Base-by-base conservation (phyloP, 352 stramenopile species). In the Globisporangium viniferum region DNA sequence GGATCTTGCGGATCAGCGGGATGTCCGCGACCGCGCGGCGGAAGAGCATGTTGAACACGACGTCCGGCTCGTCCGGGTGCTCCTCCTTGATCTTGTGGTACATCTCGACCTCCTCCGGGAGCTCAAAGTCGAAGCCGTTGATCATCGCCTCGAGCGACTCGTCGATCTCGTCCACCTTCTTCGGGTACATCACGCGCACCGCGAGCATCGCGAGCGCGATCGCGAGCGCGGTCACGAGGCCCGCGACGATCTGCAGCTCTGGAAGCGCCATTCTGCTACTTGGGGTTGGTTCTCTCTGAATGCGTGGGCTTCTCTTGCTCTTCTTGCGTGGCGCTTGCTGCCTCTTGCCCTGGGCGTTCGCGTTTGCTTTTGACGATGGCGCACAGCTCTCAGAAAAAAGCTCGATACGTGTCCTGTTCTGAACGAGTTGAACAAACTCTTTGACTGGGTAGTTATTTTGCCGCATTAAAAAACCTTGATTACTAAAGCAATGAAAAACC, bases 71-170 rank as follows among this genome's bases (percentile, higher is more conserved):
- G 20, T 82, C 77, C 9, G 82, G 67, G 64, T 91, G 73, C 71
- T 93, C 84, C 41, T 81, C 79, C 58, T 88, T 89, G 62, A 80
- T 74, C 71, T 88, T 80, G 59, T 77, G 88, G 76, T 93, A 95
- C 69, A 83, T 68, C 59, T 92, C 88, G 57, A 93, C 83, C 66
- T 95, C 85, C 35, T 93, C 82, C 0, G 88, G 88, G 60, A 95
- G 70, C 59, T 86, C 77, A 76, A 95, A 93, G 82, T 95, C 88
- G 62, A 95, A 95, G 74, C 88, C 88, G 71, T 95, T 95, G 80
- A 95, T 93, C 84, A 95, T 95, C 58, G 84, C 85, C 35, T 95
- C 85, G 55, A 95, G 79, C 66, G 82, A 91, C 72, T 89, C 78
- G 66, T 95, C 88, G 59, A 84, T 73, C 58, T 91, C 86, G 71